A percentile compares a stretch with the other conserved stretches of the same genome.
Conservation (phyloP, 495 filamentous ascomycete genomes). For the Hyphodiscus hymeniophilus region DNA sequence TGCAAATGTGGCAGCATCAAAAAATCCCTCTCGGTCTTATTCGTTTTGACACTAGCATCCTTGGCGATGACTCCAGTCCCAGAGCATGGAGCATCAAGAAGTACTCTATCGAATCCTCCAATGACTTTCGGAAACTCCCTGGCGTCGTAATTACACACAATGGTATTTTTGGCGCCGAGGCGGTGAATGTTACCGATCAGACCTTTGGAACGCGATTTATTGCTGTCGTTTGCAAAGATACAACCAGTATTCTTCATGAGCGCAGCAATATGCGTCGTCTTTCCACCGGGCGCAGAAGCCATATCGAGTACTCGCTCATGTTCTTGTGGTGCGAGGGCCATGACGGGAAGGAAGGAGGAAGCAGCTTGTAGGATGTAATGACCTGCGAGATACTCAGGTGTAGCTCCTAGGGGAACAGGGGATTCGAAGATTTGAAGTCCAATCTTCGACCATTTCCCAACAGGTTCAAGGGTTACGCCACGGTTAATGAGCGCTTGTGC, state of each 20-base stretch:
- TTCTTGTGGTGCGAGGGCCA: slow-evolving; percentile 92
- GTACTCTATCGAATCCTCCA: slow-evolving; percentile 82
- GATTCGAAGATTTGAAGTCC: slow-evolving; percentile 94
- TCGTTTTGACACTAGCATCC: slow-evolving; percentile 91
- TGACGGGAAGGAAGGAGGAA: slow-evolving; percentile 93
- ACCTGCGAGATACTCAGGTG: slow-evolving; percentile 92
- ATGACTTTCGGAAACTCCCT: slow-evolving; percentile 88
- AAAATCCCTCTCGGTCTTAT: slow-evolving; percentile 93
- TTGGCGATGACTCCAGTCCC: slow-evolving; percentile 91
- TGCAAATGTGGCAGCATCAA: slow-evolving; percentile 84
- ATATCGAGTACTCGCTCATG: slow-evolving; percentile 87
- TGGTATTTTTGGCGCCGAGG: slow-evolving; percentile 83
- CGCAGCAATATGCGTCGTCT: slow-evolving; percentile 92
- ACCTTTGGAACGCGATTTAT: slow-evolving; percentile 88
- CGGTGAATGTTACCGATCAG: slow-evolving; percentile 97
- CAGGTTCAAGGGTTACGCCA: slow-evolving; percentile 89
- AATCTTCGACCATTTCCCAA: slow-evolving; percentile 98
- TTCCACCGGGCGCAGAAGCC: slow-evolving; percentile 96
- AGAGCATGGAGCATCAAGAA: slow-evolving; percentile 75
- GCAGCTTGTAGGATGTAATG: slow-evolving; percentile 98
- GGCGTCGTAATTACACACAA: slow-evolving; percentile 92
- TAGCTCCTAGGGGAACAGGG: slow-evolving; percentile 90
- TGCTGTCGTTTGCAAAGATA: slow-evolving; percentile 94
- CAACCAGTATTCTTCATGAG: slow-evolving; percentile 97
- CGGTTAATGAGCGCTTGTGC: slow-evolving; percentile 95